These are phyloP conservation scores for Pestalotiopsis sp. DNA, from an alignment of 2,329 filamentous ascomycete species.

Conservation along the genomic window DNA sequence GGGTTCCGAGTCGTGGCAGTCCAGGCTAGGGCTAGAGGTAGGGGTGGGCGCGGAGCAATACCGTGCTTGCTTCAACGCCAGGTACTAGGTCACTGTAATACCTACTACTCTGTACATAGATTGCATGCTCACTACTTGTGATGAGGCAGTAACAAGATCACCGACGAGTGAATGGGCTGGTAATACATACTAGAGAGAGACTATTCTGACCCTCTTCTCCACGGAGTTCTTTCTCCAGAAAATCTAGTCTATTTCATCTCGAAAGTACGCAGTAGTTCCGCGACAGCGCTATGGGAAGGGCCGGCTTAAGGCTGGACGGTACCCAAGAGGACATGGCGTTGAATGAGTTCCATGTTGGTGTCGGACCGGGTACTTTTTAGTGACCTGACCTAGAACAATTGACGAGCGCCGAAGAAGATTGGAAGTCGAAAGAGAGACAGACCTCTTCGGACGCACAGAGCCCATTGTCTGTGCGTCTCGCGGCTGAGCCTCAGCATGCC, in stretches of 20 bases:
- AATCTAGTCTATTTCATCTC: neutral
- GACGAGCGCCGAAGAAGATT: neutral
- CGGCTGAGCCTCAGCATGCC: constrained; percentile 22
- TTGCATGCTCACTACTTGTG: neutral
- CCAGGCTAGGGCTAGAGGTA: neutral
- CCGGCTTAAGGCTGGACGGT: neutral
- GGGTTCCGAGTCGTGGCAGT: neutral
- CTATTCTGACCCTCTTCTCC: neutral
- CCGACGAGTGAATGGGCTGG: neutral
- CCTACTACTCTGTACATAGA: too few relatives aligned
- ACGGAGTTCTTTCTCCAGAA: neutral
- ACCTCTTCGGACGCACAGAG: constrained; percentile 21
- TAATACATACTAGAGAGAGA: neutral
- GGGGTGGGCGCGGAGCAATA: neutral
- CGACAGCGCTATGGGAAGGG: neutral
- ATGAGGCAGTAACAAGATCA: neutral
- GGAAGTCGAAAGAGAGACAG: neutral
- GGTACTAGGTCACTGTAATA: too few relatives aligned
- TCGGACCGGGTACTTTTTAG: neutral
- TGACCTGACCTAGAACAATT: neutral
- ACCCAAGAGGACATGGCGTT: neutral
- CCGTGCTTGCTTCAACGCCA: constrained; percentile 18
- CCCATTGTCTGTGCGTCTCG: constrained; percentile 31
- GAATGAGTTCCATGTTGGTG: neutral
- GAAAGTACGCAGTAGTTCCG: neutral